These are phyloP conservation scores for Coccinonectria pachysandricola DNA, from an alignment of 2,329 filamentous ascomycete genomes.

Conservation along the genomic window DNA sequence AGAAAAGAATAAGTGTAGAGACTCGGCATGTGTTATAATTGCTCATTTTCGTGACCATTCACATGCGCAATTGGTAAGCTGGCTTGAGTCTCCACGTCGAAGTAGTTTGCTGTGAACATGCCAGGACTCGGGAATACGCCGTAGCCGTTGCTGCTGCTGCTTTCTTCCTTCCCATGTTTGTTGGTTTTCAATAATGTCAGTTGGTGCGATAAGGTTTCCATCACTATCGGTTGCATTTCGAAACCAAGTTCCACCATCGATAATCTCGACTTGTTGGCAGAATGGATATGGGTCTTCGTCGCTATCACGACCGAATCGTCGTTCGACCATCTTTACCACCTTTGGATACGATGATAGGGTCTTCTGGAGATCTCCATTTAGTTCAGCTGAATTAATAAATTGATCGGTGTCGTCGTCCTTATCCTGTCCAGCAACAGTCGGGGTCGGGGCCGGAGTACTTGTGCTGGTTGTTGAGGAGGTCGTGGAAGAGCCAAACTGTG, in stretches of 20 bases:
- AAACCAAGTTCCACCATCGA: conserved; percentile 26
- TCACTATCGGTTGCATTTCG: conserved; percentile 25
- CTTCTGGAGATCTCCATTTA: too few relatives aligned
- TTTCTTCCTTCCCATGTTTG: conserved; percentile 1
- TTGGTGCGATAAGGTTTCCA: conserved; percentile 31
- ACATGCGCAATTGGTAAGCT: conserved; percentile 43
- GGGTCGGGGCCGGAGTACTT: conserved; percentile 7
- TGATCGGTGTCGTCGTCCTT: too few relatives aligned
- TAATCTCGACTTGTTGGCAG: conserved; percentile 40
- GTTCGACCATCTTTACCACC: conserved; percentile 45
- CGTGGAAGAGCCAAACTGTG: conserved; percentile 7
- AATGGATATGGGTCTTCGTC: conserved; percentile 27
- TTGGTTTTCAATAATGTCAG: conserved; percentile 32
- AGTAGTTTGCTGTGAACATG: conserved; percentile 8
- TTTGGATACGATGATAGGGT: conserved; percentile 34
- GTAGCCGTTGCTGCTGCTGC: conserved; percentile 1
- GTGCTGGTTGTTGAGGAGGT: conserved; percentile 2
- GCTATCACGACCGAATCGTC: conserved; percentile 28
- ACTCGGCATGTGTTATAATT: conserved; percentile 1
- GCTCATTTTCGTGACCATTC: conserved; percentile 39
- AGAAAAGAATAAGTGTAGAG: background rate
- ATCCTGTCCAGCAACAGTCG: conserved; percentile 11
- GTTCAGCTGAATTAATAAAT: too few relatives aligned
- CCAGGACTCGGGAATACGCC: conserved; percentile 5
- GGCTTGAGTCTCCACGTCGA: conserved; percentile 12